Base-by-base conservation (phyloP, 768 basidiomycete genomes). In the Pholiota microspora region DNA sequence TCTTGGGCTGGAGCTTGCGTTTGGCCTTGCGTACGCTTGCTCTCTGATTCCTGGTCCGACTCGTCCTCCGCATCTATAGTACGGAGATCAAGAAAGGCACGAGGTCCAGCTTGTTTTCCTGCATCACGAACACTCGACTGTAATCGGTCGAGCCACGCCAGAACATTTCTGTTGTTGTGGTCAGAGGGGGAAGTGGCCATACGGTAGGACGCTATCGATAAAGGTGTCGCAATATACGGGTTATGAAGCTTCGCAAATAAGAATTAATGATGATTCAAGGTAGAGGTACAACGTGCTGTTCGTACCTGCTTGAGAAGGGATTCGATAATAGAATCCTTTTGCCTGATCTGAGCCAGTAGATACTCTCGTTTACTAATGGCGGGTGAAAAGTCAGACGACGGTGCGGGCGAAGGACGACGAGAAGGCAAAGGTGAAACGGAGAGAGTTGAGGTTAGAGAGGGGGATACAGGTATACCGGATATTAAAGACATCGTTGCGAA, bases 171-270 rank as follows among this genome's bases (percentile, higher is more conserved):
- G 54, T 89, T 89, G 60, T 81, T 81, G 49, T 80, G 77, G 62
- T 92, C 89, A 4, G 85, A 84, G 2, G 88, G 85, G 0, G 88
- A 87, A 0, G 87, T 88, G 4, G 89, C 88, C 79, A 85, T 80
- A 34, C 85, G 79, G 64, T 90, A 91, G 2, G 89, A 87, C 4
- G 86, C 86, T 57, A 91, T 89, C 1, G 88, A 83, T 50, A 92
- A 76, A 4, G 89, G 89, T 0, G 88, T 91, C 7, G 89, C 88
- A 45, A 82, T 73, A 66, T 89, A 92, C 1, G 89, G 89, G 59
- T 91, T 91, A 60, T 92, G 89, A 27, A 92, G 71, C 85, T 89
- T n/a, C n/a, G n/a, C n/a, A n/a, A n/a, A n/a, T n/a, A n/a, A n/a
- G n/a, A n/a, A n/a, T n/a, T n/a, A n/a, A n/a, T n/a, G n/a, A n/a